A percentile compares a stretch with the other conserved stretches of the same genome.
These are phyloP conservation scores for Candida tammaniensis DNA, from an alignment of 805 yeast species.

Conservation along the genomic window DNA sequence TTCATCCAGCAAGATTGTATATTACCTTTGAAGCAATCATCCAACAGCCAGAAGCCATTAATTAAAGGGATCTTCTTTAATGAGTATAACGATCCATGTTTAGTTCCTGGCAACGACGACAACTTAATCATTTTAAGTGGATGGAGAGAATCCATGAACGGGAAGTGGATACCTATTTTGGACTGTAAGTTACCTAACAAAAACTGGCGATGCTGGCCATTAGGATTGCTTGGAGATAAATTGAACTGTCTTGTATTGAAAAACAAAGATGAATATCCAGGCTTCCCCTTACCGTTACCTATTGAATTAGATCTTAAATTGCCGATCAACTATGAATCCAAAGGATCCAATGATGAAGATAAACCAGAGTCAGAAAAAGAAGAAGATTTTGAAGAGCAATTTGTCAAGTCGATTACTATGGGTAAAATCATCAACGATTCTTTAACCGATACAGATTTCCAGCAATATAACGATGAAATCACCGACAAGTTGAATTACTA, in stretches of 20 bases:
- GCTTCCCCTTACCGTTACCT: constrained; percentile 81
- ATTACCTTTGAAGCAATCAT: constrained; percentile 29
- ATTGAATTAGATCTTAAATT: constrained; percentile 69
- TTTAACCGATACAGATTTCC: constrained; percentile 24
- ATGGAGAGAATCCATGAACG: constrained; percentile 76
- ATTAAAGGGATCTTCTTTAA: constrained; percentile 79
- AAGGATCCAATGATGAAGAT: constrained; percentile 19
- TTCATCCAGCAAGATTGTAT: constrained; percentile 38
- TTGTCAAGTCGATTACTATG: constrained; percentile 57
- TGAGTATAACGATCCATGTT: constrained; percentile 85
- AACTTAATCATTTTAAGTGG: constrained; percentile 64
- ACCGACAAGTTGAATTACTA: constrained; percentile 51
- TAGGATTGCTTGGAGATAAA: constrained; percentile 70
- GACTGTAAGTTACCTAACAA: constrained; percentile 53
- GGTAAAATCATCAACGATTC: constrained; percentile 64
- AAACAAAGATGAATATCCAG: constrained; percentile 63
- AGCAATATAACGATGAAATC: constrained; percentile 34
- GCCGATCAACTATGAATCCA: constrained; percentile 46
- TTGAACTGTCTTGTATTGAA: constrained; percentile 74
- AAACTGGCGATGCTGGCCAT: constrained; percentile 80
- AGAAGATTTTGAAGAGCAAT: constrained; percentile 58
- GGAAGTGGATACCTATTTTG: constrained; percentile 84
- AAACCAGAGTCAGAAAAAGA: constrained; percentile 21
- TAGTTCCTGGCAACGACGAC: constrained; percentile 73
- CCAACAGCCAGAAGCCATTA: constrained; percentile 28